Base-by-base conservation (phyloP, 805 yeast species). In the Wickerhamiella allomyrinae region DNA sequence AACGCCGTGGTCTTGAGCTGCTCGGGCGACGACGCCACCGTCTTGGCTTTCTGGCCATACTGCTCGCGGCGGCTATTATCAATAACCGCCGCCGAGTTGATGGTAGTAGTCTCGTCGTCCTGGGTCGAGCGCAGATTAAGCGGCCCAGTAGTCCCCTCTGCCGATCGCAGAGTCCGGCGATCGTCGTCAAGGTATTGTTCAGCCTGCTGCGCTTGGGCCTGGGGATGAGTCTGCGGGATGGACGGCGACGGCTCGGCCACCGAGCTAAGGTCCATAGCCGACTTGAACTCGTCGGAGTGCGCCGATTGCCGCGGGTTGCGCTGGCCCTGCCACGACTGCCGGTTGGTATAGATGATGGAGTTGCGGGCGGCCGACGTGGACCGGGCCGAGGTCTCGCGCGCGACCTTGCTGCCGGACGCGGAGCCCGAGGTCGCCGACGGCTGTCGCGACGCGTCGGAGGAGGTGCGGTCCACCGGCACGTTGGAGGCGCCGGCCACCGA, bases 311-410 rank as follows among this genome's bases (percentile, higher is more conserved):
- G 21, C 11, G 10, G 10, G 21, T 9, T 13, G 10, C 34, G 34
- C 20, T 15, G 21, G 21, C 17, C n/a, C 21, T 27, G 35, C 40
- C 34, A 36, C 14, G 54, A 50, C 10, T 50, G 41, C 19, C 57
- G 55, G 36, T 50, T 51, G 2, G 48, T 23, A 29, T 45, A 48
- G 17, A 53, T 46, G 44, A 53, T 48, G 25, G 56, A 52, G 44
- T 52, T 50, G 20, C 57, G 50, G 1, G 57, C 56, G 3, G 55
- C 55, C 1, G 50, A 42, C 29, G 48, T 49, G 7, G 51, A 43
- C 20, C 45, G 42, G 8, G 50, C 55, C 35, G 47, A 46, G 3
- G 57, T 53, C 5, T 49, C 54, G 33, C 44, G 33, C 13, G 37
- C 36, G 15, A 42, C 49, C 21, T 19, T 15, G 34, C 21, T 15